Base-by-base conservation (phyloP, 345 rosid genomes). In the Sonneratia caseolaris region DNA sequence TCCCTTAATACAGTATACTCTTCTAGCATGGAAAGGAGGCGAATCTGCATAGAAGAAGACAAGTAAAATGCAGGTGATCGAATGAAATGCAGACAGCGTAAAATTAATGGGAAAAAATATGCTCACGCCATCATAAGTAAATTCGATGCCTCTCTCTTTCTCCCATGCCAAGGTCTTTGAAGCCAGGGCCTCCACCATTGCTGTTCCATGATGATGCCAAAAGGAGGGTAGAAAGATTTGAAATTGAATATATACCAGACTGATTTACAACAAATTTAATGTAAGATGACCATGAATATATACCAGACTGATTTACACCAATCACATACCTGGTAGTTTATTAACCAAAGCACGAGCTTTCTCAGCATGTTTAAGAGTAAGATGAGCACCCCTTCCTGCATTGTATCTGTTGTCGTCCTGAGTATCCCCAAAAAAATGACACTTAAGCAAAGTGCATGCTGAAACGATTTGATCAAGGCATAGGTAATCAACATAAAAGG, bases 301-400 rank as follows among this genome's bases (percentile, higher is more conserved):
- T 13, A 62, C 37, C 38, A 12, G 8, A 62, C 35, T 57, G 32
- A 22, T 18, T n/a, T 35, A 59, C 22, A 43, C 24, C 11, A 53
- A 56, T 24, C 61, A 38, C 37, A 53, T 82, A 87, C 99, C 99
- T 83, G 97, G 97, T 72, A 96, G 91, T 78, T 96, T 96, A 78
- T 82, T 89, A 72, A 91, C 97, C 77, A 96, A 82, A 32, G 87
- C 72, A 76, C 99, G 99, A 72, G 99, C 99, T 84, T 91, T 96
- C 82, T 92, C 99, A 66, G 99, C 99, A 75, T 96, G 98, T 76
- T 92, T 96, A 68, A 92, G 93, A 42, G 82, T 88, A 74, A 96
- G 94, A 82, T 96, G 99, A 80, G 98, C 91, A 67, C 99, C 99
- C 84, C 82, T 86, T 71, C 98, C 98, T 71, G 99, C 98, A 79